Evolutionary conservation across 2,329 filamentous ascomycete genomes (phyloP).

Genomic region (Cladosporium halotolerans): DNA sequence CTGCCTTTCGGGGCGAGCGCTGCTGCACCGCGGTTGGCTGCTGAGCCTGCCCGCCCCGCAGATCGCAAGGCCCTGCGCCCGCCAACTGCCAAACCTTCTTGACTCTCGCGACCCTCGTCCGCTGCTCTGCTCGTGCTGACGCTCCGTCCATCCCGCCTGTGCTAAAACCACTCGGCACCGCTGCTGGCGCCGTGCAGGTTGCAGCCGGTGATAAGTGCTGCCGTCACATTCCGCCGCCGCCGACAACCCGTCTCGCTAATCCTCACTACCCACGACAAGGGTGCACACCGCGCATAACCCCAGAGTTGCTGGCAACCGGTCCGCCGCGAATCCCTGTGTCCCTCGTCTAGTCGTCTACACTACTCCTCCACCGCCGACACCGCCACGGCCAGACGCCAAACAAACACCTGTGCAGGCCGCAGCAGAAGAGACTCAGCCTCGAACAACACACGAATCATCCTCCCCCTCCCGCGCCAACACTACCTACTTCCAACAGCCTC

Average conservation of each 20-base stretch:
- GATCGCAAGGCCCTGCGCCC: too few species aligned
- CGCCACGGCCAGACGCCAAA: background rate
- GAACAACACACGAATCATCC: background rate
- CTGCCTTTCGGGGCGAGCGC: too few species aligned
- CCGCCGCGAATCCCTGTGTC: background rate
- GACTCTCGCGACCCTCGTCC: too few species aligned
- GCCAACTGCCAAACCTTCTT: too few species aligned
- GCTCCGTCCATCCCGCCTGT: too few species aligned
- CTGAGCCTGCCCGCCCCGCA: too few species aligned
- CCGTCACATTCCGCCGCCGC: constrained; percentile 9
- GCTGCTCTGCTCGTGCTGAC: too few species aligned
- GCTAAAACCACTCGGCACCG: too few species aligned
- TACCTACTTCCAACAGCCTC: background rate
- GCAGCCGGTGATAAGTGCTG: background rate
- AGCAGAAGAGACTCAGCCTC: constrained; percentile 6
- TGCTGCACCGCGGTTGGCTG: too few species aligned
- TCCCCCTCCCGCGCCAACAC: background rate
- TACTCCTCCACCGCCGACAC: background rate
- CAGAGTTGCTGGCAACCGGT: constrained; percentile 4
- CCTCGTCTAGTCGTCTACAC: background rate
- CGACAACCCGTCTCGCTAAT: background rate
- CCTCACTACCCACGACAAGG: background rate
- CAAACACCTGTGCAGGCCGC: background rate
- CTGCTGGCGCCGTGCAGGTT: too few species aligned
- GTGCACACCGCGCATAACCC: constrained; percentile 1